Evolutionary conservation across 805 yeast species (phyloP).

Genomic region (Metschnikowia dekortorum): DNA sequence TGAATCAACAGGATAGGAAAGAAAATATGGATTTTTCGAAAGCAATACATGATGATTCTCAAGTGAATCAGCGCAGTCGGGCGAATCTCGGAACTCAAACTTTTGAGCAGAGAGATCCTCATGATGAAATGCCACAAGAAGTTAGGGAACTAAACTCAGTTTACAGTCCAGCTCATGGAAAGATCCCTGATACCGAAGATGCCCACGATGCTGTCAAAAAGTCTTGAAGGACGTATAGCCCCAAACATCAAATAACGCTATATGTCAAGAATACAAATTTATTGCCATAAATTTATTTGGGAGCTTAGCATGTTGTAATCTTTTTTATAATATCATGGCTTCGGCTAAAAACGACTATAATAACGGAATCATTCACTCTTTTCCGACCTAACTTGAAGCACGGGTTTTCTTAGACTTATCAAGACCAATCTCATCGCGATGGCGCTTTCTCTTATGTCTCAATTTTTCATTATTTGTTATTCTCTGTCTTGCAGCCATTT

Average conservation of each 20-base stretch:
- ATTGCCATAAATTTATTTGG: background rate
- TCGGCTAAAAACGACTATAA: background rate
- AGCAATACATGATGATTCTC: background rate
- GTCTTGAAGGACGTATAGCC: background rate
- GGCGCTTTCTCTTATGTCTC: conserved; percentile 72
- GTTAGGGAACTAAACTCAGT: background rate
- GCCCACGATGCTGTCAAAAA: background rate
- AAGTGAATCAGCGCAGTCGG: background rate
- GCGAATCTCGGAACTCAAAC: background rate
- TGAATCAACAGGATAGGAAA: background rate
- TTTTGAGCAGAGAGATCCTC: background rate
- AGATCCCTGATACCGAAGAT: background rate
- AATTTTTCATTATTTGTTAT: conserved; percentile 68
- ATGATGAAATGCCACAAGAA: background rate
- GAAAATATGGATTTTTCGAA: background rate
- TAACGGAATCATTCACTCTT: too few species aligned
- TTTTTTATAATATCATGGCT: background rate
- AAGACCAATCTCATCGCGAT: conserved; percentile 72
- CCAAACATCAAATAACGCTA: background rate
- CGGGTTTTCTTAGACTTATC: conserved; percentile 60
- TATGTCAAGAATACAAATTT: background rate
- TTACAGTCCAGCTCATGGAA: background rate
- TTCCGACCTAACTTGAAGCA: conserved; percentile 3
- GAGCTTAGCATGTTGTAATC: background rate
- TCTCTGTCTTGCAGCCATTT: conserved; percentile 72